These are phyloP conservation scores for Xerocomellus dryophilus DNA, from an alignment of 768 basidiomycete species.

Conservation along the genomic window DNA sequence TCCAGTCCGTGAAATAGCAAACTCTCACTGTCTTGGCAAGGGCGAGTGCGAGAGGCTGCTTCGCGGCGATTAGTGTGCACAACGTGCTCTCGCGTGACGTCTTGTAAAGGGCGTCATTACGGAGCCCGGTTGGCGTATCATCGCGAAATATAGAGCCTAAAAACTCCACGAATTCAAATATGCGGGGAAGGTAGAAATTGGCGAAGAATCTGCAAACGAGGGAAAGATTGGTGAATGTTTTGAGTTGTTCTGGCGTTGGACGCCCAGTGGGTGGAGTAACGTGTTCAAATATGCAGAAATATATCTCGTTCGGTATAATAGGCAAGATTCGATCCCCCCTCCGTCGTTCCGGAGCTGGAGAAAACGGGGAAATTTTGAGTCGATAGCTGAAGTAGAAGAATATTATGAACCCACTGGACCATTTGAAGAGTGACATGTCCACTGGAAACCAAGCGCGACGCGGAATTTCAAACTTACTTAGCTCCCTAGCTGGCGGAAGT, in stretches of 20 bases:
- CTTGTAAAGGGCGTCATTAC: neutral
- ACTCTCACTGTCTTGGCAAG: conserved; percentile 32
- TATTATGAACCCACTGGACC: conserved; percentile 2
- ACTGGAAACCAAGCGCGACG: too few relatives aligned
- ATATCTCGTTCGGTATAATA: conserved; percentile 44
- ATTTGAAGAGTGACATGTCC: conserved; percentile 5
- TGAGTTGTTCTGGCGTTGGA: conserved; percentile 9
- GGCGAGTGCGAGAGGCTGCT: conserved; percentile 27
- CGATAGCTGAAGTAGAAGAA: neutral
- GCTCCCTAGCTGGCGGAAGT: too few relatives aligned
- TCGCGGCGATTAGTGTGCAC: conserved; percentile 28
- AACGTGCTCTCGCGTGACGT: conserved; percentile 6
- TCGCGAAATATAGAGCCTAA: conserved; percentile 18
- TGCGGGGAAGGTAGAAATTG: conserved; percentile 35
- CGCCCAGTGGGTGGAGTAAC: conserved; percentile 22
- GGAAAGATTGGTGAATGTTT: conserved; percentile 30
- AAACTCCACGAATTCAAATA: conserved; percentile 36
- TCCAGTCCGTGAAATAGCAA: conserved; percentile 12
- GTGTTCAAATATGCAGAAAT: conserved; percentile 39
- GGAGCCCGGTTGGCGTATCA: neutral
- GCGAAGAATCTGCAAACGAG: conserved; percentile 45
- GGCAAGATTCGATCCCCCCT: conserved; percentile 12
- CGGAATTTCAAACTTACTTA: too few relatives aligned
- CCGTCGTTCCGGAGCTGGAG: conserved; percentile 29
- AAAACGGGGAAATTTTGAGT: neutral